Evolutionary conservation across 305 asterid genomes (phyloP).

Genomic region (Fraxinus velutina): DNA sequence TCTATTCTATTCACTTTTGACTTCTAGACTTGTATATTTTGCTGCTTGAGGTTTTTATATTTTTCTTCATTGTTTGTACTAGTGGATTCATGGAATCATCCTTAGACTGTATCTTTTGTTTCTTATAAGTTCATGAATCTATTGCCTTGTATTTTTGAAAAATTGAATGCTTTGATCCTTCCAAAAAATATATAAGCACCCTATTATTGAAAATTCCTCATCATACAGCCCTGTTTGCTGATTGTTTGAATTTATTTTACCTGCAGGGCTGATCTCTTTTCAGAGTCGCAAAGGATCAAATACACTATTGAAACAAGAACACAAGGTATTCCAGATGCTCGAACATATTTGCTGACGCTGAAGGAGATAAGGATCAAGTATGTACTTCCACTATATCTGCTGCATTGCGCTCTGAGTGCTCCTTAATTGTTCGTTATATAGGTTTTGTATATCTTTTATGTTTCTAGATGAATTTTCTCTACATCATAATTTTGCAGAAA

Average conservation of each 20-base stretch:
- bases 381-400: slow-evolving; percentile 25
- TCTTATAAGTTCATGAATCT: not conserved
- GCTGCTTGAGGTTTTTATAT: not conserved
- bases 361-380: slow-evolving; percentile 87
- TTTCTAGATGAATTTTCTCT: slow-evolving; percentile 8
- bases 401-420: not conserved
- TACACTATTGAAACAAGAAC: slow-evolving; percentile 67
- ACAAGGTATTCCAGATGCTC: slow-evolving; percentile 76
- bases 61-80: not conserved
- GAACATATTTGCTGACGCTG: slow-evolving; percentile 64
- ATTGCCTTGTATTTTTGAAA: not conserved
- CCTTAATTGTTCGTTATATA: not conserved
- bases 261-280: slow-evolving; percentile 70
- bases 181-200: slow-evolving; percentile 6
- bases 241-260: slow-evolving; percentile 9
- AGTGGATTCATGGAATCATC: not conserved
- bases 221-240: not conserved
- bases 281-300: slow-evolving; percentile 83
- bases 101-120: not conserved
- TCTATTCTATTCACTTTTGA: not conserved
- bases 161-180: not conserved
- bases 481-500: not conserved
- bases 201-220: not conserved
- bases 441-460: not conserved
- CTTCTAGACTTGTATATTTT: not conserved